These are phyloP conservation scores for Immersiporthe knoxdaviesiana DNA, from an alignment of 2,329 filamentous ascomycete genomes.

Conservation along the genomic window DNA sequence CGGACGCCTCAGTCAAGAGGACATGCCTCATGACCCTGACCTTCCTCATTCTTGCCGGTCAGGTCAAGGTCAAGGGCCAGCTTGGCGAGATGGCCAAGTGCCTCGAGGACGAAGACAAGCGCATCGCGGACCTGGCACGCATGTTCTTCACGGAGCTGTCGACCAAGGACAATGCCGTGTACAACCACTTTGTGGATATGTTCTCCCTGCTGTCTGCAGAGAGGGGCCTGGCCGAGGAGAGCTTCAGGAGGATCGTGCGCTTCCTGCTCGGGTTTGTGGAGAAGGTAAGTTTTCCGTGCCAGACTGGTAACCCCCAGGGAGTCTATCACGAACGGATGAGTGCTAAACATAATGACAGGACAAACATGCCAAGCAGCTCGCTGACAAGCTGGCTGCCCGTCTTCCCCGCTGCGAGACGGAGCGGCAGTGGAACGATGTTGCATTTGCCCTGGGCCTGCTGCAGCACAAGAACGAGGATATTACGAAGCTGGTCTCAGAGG, in stretches of 20 bases:
- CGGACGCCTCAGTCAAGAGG: slow-evolving; percentile 87
- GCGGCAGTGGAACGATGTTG: slow-evolving; percentile 96
- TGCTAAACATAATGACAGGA: slow-evolving; percentile 60
- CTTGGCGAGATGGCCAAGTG: slow-evolving; percentile 99
- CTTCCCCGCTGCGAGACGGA: slow-evolving; percentile 86
- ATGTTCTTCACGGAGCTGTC: slow-evolving; percentile 99
- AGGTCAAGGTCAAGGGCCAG: slow-evolving; percentile 99
- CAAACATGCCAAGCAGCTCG: slow-evolving; percentile 93
- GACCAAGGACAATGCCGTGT: slow-evolving; percentile 98
- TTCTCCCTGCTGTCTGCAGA: slow-evolving; percentile 90
- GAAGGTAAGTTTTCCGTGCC: slow-evolving; percentile 68
- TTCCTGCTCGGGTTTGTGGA: slow-evolving; percentile 96
- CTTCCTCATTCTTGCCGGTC: slow-evolving; percentile 93
- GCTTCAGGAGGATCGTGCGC: slow-evolving; percentile 83
- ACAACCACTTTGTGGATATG: slow-evolving; percentile 99
- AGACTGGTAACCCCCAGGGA: neutral
- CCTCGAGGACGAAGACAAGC: slow-evolving; percentile 91
- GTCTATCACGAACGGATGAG: neutral
- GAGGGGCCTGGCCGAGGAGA: slow-evolving; percentile 78
- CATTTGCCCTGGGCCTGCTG: slow-evolving; percentile 84
- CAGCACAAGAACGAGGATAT: slow-evolving; percentile 96
- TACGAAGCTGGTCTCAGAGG: slow-evolving; percentile 72
- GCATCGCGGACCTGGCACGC: slow-evolving; percentile 87
- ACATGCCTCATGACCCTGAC: slow-evolving; percentile 98
- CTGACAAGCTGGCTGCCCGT: slow-evolving; percentile 88